Conservation (phyloP, 306 rosid genomes). For the Hippophae rhamnoides region DNA sequence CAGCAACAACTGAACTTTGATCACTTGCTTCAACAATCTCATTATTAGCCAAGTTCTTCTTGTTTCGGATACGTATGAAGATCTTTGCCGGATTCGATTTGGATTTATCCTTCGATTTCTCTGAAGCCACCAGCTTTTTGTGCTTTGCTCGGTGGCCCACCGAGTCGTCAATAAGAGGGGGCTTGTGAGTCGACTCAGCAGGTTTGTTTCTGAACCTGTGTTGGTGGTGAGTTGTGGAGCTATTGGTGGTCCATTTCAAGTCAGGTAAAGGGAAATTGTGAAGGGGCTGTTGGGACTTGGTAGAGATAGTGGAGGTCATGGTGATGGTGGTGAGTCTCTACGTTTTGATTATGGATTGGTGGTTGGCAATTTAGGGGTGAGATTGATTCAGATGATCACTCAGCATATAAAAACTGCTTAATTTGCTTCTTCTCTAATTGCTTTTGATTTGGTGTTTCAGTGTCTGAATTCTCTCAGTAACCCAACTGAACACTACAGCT, state of each 20-base stretch:
- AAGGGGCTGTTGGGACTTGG: slow-evolving; percentile 11
- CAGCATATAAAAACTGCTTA: no score
- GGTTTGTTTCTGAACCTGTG: background rate
- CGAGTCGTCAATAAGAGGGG: background rate
- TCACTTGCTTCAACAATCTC: background rate
- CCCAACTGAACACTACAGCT: no score
- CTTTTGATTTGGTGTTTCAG: no score
- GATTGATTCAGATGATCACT: no score
- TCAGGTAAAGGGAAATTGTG: slow-evolving; percentile 11
- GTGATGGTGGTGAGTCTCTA: background rate
- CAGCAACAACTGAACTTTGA: background rate
- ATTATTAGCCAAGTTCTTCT: background rate
- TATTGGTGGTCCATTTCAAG: slow-evolving; percentile 23
- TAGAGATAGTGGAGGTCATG: slow-evolving; percentile 13
- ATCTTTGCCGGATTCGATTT: slow-evolving; percentile 1
- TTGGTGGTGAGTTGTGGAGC: background rate
- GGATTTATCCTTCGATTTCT: background rate
- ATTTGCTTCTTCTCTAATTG: no score
- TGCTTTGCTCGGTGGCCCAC: background rate
- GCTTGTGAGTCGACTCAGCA: background rate
- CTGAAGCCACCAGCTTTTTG: background rate
- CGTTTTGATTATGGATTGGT: no score
- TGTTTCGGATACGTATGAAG: slow-evolving; percentile 5
- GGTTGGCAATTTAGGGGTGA: no score
- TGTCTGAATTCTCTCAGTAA: no score